Conservation (phyloP, 805 yeast species). For the Suhomyces xylopsoci region DNA sequence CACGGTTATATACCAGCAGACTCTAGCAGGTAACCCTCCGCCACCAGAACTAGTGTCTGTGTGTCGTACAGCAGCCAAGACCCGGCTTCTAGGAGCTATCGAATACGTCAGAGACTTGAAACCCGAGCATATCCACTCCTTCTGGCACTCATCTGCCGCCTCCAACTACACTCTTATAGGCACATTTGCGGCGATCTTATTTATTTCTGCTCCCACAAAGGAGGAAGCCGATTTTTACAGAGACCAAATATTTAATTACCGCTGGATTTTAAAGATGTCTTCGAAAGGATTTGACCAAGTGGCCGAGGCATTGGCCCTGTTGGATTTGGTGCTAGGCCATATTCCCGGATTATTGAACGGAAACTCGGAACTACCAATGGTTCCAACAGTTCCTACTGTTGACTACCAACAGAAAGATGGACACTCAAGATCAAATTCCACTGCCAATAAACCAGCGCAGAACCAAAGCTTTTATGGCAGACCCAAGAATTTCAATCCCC, state of each 20-base stretch:
- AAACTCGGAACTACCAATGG: slow-evolving; percentile 33
- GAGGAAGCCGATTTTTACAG: slow-evolving; percentile 66
- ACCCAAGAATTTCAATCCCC: slow-evolving; percentile 2
- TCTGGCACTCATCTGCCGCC: slow-evolving; percentile 85
- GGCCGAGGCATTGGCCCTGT: slow-evolving; percentile 64
- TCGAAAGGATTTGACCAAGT: slow-evolving; percentile 78
- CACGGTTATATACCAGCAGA: slow-evolving; percentile 45
- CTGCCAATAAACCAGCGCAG: neutral
- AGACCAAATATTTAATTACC: slow-evolving; percentile 69
- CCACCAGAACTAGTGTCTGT: slow-evolving; percentile 45
- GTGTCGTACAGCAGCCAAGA: slow-evolving; percentile 82
- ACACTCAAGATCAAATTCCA: neutral
- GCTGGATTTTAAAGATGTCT: slow-evolving; percentile 72
- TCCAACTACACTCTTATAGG: slow-evolving; percentile 81
- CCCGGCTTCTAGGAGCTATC: slow-evolving; percentile 76
- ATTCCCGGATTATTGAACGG: slow-evolving; percentile 65
- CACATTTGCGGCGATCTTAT: slow-evolving; percentile 79
- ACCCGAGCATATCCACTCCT: slow-evolving; percentile 80
- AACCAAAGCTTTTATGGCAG: slow-evolving; percentile 1
- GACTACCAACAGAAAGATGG: slow-evolving; percentile 13
- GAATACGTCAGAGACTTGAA: slow-evolving; percentile 73
- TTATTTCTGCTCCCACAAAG: slow-evolving; percentile 51
- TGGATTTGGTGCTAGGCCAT: slow-evolving; percentile 69
- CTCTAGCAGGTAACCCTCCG: slow-evolving; percentile 28
- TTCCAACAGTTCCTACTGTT: slow-evolving; percentile 31